Percentiles rank a stretch among this genome's conserved stretches.
phyloP scores from a whole-genome alignment of 768 basidiomycete genomes.

The Auricularia auricula-judae region DNA sequence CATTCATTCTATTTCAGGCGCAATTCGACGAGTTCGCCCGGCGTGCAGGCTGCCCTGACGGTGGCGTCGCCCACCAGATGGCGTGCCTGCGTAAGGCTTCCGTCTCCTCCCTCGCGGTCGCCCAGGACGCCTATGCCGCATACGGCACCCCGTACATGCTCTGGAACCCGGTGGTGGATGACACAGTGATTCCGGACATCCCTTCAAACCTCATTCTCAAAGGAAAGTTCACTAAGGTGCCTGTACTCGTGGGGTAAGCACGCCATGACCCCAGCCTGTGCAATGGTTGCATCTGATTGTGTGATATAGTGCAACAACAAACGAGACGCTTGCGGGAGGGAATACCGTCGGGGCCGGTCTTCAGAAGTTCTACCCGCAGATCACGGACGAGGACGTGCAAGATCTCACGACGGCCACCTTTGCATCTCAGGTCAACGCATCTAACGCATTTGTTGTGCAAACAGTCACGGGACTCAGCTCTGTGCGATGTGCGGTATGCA shows the following conservation, averaged over 20 bases:
- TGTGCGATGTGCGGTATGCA: conserved; percentile 43
- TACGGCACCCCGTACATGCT: conserved; percentile 28
- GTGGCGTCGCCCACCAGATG: conserved; percentile 25
- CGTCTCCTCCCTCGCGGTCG: conserved; percentile 39
- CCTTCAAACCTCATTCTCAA: conserved; percentile 35
- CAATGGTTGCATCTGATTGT: neutral
- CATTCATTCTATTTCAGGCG: conserved; percentile 22
- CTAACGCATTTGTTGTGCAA: conserved; percentile 12
- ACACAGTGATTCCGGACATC: conserved; percentile 36
- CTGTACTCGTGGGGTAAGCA: conserved; percentile 49
- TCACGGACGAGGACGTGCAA: conserved; percentile 29
- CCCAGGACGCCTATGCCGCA: conserved; percentile 36
- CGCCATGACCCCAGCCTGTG: conserved; percentile 7
- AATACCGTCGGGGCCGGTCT: conserved; percentile 27
- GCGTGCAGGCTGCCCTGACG: conserved; percentile 37
- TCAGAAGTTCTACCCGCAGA: conserved; percentile 32
- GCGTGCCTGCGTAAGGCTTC: conserved; percentile 38
- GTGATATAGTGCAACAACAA: conserved; percentile 37
- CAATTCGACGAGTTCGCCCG: conserved; percentile 41
- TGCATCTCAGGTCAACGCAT: conserved; percentile 30
- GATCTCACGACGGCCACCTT: conserved; percentile 30
- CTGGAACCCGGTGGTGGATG: conserved; percentile 48
- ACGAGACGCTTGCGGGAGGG: conserved; percentile 43
- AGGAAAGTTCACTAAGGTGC: conserved; percentile 38
- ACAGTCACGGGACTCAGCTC: conserved; percentile 39